These are phyloP conservation scores for Nymphaea colorata DNA, from an alignment of 164 flowering plant genomes.

Conservation along the genomic window DNA sequence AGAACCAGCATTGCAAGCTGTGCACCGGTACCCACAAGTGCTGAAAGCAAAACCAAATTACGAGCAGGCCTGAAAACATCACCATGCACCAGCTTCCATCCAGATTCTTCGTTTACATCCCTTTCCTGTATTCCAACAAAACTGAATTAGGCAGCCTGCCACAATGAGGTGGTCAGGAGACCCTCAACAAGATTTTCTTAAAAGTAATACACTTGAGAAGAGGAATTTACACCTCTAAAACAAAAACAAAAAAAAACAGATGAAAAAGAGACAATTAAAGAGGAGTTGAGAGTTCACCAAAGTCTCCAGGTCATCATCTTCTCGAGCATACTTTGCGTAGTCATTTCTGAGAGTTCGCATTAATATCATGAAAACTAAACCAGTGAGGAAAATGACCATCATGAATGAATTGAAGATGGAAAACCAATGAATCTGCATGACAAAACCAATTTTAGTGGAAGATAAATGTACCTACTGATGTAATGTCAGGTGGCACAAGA, in stretches of 20 bases:
- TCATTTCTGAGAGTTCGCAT: slow-evolving; percentile 99
- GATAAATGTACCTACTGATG: background rate
- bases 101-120: slow-evolving; percentile 98
- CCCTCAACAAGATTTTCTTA: no score
- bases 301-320: slow-evolving; percentile 96
- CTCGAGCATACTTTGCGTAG: slow-evolving; percentile 98
- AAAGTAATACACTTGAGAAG: no score
- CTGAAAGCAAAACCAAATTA: slow-evolving; percentile 67
- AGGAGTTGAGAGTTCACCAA: slow-evolving; percentile 32
- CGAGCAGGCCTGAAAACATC: slow-evolving; percentile 93
- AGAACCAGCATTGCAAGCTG: slow-evolving; percentile 89
- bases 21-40: slow-evolving; percentile 97
- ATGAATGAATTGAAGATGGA: slow-evolving; percentile 97
- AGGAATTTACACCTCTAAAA: background rate
- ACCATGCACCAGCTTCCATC: slow-evolving; percentile 99
- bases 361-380: slow-evolving; percentile 94
- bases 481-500: background rate
- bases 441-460: background rate
- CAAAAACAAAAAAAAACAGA: background rate
- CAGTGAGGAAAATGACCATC: slow-evolving; percentile 99
- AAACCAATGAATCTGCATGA: slow-evolving; percentile 89
- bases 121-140: slow-evolving; percentile 51
- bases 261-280: background rate
- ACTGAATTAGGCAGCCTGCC: background rate
- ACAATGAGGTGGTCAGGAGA: no score